A percentile compares a stretch with the other conserved stretches of the same genome.
Conservation (phyloP, 73 alveolate species). For the Symbiodinium pilosum region DNA sequence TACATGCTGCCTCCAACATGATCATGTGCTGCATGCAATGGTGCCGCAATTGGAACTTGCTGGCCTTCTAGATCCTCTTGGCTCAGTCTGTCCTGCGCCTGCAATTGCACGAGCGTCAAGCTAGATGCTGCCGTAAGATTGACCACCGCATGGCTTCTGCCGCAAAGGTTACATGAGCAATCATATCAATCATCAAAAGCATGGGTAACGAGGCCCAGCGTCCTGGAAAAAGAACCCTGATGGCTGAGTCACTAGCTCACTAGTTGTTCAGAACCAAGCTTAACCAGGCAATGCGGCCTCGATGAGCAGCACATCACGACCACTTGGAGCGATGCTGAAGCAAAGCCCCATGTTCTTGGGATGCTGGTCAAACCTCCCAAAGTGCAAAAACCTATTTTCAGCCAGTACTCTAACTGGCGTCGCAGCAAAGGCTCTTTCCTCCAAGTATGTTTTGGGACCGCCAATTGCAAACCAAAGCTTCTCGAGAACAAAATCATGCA, state of each 20-base stretch:
- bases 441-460: not conserved
- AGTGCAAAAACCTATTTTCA: too few species aligned
- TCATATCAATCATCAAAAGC: too few species aligned
- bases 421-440: not conserved
- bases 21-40: not conserved
- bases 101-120: too few species aligned
- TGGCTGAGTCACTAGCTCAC: not conserved
- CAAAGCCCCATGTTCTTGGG: conserved; percentile 93
- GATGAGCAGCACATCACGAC: not conserved
- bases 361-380: conserved; percentile 70
- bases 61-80: conserved; percentile 53
- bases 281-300: not conserved
- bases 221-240: not conserved
- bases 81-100: conserved; percentile 63
- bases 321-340: conserved; percentile 31
- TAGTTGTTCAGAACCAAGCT: not conserved
- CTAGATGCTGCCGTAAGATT: too few species aligned
- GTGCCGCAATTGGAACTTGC: too few species aligned
- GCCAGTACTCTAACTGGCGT: not conserved
- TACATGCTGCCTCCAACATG: conserved; percentile 49
- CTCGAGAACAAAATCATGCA: too few species aligned
- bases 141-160: too few species aligned
- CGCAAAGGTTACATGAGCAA: too few species aligned
- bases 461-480: too few species aligned
- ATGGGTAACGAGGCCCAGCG: not conserved